Evolutionary conservation across 1,284 basidiomycete species (phyloP), one percentile per base, ranked within the genome.

Genomic region (Cutaneotrichosporon spelunceum): DNA sequence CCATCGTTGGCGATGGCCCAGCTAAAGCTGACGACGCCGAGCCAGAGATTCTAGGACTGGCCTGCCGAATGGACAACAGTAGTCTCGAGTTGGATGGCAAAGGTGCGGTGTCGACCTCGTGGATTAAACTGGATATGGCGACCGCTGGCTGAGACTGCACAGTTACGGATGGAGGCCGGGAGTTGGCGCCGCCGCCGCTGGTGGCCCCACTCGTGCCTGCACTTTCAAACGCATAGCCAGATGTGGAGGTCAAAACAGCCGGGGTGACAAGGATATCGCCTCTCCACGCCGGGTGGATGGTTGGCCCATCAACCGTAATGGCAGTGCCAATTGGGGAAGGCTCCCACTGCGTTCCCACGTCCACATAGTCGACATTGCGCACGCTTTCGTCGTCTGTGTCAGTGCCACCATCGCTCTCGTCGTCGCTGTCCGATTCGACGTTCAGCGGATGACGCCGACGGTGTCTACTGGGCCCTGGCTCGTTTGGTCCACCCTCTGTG

Each of bases 341-440:
- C 30, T 56, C 44, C 55, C 44, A 36, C 19, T 48, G 55, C 2
- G 33, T 27, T 8, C 26, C 23, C 39, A 24, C 53, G 42, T 55
- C 53, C 9, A 29, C 53, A 14, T 42, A 44, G 24, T 42, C 29
- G 39, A 26, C 29, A n/a, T 53, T 47, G 49, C 36, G 36, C 21
- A 53, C 29, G n/a, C 29, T 19, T 21, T 53, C 42, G 13, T 59
- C 57, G 49, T 58, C 57, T 3, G 19, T 30, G 27, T 59, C 57
- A 23, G 36, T 34, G 21, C 29, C 55, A 6, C 34, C 39, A 27
- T 61, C 60, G 11, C 57, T 54, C 34, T 63, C 65, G 7, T 59
- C 58, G 23, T 60, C 57, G 36, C 45, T 50, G 24, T 59, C 60
- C 21, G 23, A 48, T 16, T 26, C 36, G 30, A 4, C 26, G 8